Evolutionary conservation across 805 yeast genomes (phyloP), one percentile per base, ranked within the genome.

Genomic region (Ogataea sp.): DNA sequence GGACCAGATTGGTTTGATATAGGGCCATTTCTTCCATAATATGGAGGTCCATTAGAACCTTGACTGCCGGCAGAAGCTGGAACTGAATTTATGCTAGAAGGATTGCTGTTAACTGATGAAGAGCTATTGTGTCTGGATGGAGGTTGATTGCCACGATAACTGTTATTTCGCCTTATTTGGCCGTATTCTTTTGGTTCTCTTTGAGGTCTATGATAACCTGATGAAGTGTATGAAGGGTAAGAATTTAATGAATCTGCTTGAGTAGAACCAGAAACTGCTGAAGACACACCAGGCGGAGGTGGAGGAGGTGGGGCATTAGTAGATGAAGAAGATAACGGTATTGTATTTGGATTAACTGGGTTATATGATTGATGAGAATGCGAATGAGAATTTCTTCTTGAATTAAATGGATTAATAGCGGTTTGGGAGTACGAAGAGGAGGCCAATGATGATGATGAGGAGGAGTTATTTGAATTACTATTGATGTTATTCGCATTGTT

Each of bases 351-450:
- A n/a, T n/a, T n/a, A n/a, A n/a, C n/a, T n/a, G n/a, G n/a, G n/a
- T n/a, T n/a, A n/a, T n/a, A n/a, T n/a, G n/a, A n/a, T n/a, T n/a
- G n/a, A n/a, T n/a, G n/a, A n/a, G n/a, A n/a, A n/a, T 11, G 7
- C 10, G 26, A 18, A 29, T 16, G 2, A 6, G 27, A 23, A 15
- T n/a, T 16, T 34, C 57, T 44, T 37, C 56, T 42, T n/a, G 61
- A 53, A 3, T 62, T 54, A 31, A 58, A 57, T 2, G 62, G 62
- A 37, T 57, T 58, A 20, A 46, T 36, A 2, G 50, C 39, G 4
- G 49, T 35, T 24, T 49, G 56, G 8, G 49, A 25, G 38, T 47
- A 48, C 9, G 56, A 39, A 20, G 50, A 36, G 6, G 47, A 37
- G 28, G 39, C 43, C 3, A 43, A 14, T 37, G 43, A 13, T 37